A percentile compares a stretch with the other conserved stretches of the same genome.
Evolutionary conservation across 1,284 basidiomycete species (phyloP).

Genomic region (Volvariella surrecta): DNA sequence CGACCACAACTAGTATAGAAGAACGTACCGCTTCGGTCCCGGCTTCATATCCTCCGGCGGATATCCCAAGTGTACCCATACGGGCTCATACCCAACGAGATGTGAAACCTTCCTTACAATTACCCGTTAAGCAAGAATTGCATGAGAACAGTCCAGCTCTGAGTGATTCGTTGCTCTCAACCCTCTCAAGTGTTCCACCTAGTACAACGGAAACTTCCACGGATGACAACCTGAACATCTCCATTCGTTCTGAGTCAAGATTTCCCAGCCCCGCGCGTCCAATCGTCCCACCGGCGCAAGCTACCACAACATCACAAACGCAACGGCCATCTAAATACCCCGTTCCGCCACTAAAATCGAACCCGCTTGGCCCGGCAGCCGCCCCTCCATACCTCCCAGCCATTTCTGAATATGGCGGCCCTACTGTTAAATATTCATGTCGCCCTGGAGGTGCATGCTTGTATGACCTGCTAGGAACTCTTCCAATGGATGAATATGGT

Average conservation of each 20-base stretch:
- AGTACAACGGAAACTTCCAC: not conserved
- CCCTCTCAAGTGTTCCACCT: no score
- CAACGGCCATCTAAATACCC: conserved; percentile 22
- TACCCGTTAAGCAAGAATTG: no score
- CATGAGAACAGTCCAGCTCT: no score
- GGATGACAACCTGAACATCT: not conserved
- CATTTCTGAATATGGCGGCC: conserved; percentile 33
- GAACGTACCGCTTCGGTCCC: no score
- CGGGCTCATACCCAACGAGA: no score
- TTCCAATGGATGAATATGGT: conserved; percentile 53
- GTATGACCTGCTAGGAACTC: conserved; percentile 51
- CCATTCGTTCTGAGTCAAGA: not conserved
- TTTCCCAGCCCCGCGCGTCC: conserved; percentile 9
- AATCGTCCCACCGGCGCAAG: not conserved
- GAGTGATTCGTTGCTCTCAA: no score
- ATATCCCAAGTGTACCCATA: no score
- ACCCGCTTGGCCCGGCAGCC: conserved; percentile 44
- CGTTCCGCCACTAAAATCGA: conserved; percentile 30
- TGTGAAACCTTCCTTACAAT: no score
- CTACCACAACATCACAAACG: not conserved
- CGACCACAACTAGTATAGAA: no score
- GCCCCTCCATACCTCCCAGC: conserved; percentile 44
- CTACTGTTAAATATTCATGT: conserved; percentile 42
- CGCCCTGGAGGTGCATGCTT: conserved; percentile 55
- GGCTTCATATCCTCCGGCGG: no score